These are phyloP conservation scores for Strigomonas culicis DNA, from an alignment of 208 protist genomes.

Conservation along the genomic window DNA sequence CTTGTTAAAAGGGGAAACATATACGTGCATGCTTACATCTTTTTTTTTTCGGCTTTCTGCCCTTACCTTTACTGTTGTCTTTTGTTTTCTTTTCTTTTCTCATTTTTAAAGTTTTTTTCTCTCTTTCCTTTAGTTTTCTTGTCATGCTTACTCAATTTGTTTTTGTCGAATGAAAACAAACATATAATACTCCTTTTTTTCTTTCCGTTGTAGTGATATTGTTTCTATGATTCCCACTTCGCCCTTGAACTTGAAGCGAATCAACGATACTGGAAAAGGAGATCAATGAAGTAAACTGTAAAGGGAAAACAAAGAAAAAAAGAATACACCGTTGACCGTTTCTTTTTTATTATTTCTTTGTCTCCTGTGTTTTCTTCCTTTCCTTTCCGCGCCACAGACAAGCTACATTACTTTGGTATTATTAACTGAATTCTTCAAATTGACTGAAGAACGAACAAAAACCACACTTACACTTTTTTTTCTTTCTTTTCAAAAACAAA, in stretches of 20 bases:
- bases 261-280: too few species aligned
- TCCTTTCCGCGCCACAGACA: too few species aligned
- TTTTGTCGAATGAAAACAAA: too few species aligned
- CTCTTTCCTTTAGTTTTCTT: neutral
- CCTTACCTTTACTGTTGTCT: neutral
- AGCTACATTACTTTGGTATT: neutral
- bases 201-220: neutral
- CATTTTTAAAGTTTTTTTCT: neutral
- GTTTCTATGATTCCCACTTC: neutral
- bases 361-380: conserved; percentile 5
- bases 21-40: neutral
- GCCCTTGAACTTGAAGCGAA: neutral
- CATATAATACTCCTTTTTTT: conserved; percentile 10
- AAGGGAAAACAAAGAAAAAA: too few species aligned
- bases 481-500: conserved; percentile 1
- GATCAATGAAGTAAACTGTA: too few species aligned
- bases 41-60: conserved; percentile 8
- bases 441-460: neutral
- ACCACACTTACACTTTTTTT: neutral
- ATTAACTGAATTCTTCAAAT: neutral
- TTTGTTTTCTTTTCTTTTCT: conserved; percentile 7
- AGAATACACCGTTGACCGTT: neutral
- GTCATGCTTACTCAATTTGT: too few species aligned
- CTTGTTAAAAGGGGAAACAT: neutral
- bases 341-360: too few species aligned